Evolutionary conservation across 768 basidiomycete genomes (phyloP), one percentile per base, ranked within the genome.

Genomic region (Hemileccinum rubropunctum): DNA sequence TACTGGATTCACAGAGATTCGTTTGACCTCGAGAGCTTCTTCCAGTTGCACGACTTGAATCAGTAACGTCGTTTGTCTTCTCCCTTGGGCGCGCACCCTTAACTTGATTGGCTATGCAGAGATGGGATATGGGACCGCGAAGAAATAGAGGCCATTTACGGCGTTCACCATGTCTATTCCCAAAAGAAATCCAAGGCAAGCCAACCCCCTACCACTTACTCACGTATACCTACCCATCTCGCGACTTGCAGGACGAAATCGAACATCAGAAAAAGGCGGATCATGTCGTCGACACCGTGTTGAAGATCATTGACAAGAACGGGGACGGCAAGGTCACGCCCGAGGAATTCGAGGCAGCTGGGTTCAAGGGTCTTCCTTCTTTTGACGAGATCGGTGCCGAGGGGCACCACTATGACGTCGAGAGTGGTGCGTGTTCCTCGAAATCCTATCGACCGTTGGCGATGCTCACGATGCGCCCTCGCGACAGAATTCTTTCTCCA

Each of bases 121-220:
- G 83, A 98, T 62, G 91, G 91, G 0, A 61, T 79, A 46, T 92
- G 92, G 85, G 86, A 91, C 64, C 75, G 76, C 51, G 84, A 84
- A 47, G 95, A 99, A 67, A 88, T 99, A 52, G 88, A 97, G 68
- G 93, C 94, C 17, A 83, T 99, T 34, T 99, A 99, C 58, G 95
- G 95, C 46, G 87, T 98, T 8, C 93, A 97, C 67, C 95, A 98
- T 62, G 77, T 92, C 49, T 91, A 87, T 65, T 88, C 86, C 38
- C 85, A 85, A 74, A 86, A 86, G 71, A 81, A 86, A 69, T 89
- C 84, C 28, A 85, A 82, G 76, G 88, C 79, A 50, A 21, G 50
- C 26, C 6, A 32, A 8, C 36, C 21, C 26, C 4, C 41, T 40
- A n/a, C 20, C 12, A 8, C 27, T 13, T 3, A 17, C 18, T 7